A percentile compares a stretch with the other conserved stretches of the same genome.
Conservation (phyloP, 176 grass and related monocot genomes). For the Miscanthus lutarioriparius region DNA sequence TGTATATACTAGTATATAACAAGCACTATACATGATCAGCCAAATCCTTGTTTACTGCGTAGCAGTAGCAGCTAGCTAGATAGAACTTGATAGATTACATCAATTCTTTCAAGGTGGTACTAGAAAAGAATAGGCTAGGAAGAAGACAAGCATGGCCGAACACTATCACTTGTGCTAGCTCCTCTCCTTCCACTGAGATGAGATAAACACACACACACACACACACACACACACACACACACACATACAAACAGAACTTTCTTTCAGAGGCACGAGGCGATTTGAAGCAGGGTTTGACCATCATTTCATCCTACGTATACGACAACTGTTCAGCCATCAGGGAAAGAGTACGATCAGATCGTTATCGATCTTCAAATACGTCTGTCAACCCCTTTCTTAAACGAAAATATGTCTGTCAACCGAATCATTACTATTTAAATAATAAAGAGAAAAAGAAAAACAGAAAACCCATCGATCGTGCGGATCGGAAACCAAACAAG, state of each 20-base stretch:
- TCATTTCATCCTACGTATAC: not conserved
- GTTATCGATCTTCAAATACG: not conserved
- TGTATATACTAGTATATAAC: not conserved
- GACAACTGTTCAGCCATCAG: not conserved
- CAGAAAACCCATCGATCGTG: not conserved
- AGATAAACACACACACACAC: not conserved
- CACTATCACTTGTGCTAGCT: slow-evolving; percentile 2
- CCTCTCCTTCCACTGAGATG: not conserved
- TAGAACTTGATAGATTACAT: slow-evolving; percentile 22
- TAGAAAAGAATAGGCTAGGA: not conserved
- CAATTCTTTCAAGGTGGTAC: slow-evolving; percentile 6
- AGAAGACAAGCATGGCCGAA: slow-evolving; percentile 9
- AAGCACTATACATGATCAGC: not conserved
- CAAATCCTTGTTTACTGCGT: slow-evolving; percentile 14
- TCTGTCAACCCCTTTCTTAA: not conserved
- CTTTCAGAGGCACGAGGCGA: not conserved
- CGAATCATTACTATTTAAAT: not conserved
- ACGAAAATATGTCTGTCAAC: not conserved
- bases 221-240: not conserved
- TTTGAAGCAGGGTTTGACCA: slow-evolving; percentile 2
- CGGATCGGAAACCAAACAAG: not conserved
- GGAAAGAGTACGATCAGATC: not conserved
- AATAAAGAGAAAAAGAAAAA: not conserved
- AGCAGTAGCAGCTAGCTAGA: not conserved
- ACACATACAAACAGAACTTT: not conserved